Base-by-base conservation (phyloP, 2,329 filamentous ascomycete species). In the Neophaeococcomyces mojaviensis region DNA sequence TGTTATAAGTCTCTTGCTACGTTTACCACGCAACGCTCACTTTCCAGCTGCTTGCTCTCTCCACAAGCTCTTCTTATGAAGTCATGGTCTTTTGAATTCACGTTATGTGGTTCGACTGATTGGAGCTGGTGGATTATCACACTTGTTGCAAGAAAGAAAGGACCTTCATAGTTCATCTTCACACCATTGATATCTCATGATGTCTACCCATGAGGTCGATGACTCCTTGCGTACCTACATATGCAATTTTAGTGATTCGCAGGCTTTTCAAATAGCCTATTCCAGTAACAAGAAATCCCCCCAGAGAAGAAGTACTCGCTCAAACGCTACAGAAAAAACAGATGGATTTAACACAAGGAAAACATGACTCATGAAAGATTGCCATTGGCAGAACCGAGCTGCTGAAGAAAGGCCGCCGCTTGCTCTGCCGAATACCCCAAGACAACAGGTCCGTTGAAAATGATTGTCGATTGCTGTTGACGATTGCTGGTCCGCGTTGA, bases 381-480 rank as follows among this genome's bases (percentile, higher is more conserved):
- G 12, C 35, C 30, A 19, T 41, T 12, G 36, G 51, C 31, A 50
- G 44, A 10, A 42, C 49, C 28, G 40, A 48, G 16, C 41, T 51
- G 41, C 55, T 84, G 81, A 70, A 94, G 76, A 42, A 94, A 75
- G 45, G 78, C 73, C 19, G 86, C 77, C n/a, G 86, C 85, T 61
- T 94, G 82, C 49, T 94, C 86, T 50, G 88, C 77, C 8, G 84
- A 81, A 59, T 95, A 96, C 0, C 90, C 90, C 57, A 97, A 87
- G 60, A 96, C 96, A 0, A 96, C 88, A 0, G 90, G 90, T 0
- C 90, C 90, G 7, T 86, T 94, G 60, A 96, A 95, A 0, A 94
- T 73, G 77, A 96, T 84, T 56, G 84, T 82, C 20, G 35, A 36
- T 13, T 18, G 19, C 10, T 32, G 22, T 48, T 42, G 5, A 18